A percentile compares a stretch with the other conserved stretches of the same genome.
Conservation (phyloP, 768 basidiomycete genomes). For the Lactarius indigo region DNA sequence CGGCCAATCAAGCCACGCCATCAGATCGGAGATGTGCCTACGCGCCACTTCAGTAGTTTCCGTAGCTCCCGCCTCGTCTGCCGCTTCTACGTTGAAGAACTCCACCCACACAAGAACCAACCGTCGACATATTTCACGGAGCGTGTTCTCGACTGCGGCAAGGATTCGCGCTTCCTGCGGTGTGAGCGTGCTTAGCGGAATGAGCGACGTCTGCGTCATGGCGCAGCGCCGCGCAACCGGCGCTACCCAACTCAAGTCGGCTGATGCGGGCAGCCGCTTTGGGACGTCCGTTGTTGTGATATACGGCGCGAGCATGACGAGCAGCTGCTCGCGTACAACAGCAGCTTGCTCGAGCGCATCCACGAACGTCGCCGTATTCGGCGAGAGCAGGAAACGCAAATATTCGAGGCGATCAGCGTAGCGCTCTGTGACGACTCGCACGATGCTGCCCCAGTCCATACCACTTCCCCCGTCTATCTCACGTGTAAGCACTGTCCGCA, state of each 20-base stretch:
- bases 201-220: conserved; percentile 8
- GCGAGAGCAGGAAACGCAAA: conserved; percentile 29
- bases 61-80: neutral
- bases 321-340: conserved; percentile 12
- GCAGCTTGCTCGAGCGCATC: conserved; percentile 12
- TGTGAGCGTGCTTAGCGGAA: conserved; percentile 12
- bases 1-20: conserved; percentile 28
- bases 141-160: conserved; percentile 14
- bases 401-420: conserved; percentile 42
- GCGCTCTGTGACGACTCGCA: conserved; percentile 40
- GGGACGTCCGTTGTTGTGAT: conserved; percentile 25
- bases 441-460: conserved; percentile 42
- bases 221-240: conserved; percentile 22
- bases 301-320: conserved; percentile 32
- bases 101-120: conserved; percentile 20
- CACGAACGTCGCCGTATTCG: neutral
- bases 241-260: conserved; percentile 17
- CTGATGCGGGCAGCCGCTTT: neutral
- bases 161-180: conserved; percentile 20
- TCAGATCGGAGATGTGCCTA: conserved; percentile 17
- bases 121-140: conserved; percentile 21
- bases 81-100: conserved; percentile 26
- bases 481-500: conserved; percentile 31
- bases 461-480: conserved; percentile 29
- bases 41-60: neutral